Conservation (phyloP, 805 yeast species). For the Scheffersomyces ergatensis region DNA sequence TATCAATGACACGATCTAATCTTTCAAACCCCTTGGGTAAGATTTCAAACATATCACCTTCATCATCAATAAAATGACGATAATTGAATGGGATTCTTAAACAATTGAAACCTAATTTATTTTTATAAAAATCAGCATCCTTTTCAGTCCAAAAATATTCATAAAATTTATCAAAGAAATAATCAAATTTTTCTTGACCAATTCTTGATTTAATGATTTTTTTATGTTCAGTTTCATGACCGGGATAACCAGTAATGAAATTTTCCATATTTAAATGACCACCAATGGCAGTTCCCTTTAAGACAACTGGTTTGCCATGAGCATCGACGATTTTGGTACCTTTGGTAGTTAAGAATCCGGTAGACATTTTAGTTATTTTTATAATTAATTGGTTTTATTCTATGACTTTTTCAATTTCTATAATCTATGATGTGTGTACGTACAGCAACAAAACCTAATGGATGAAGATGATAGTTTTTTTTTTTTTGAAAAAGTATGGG, state of each 20-base stretch:
- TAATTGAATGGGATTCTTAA: constrained; percentile 52
- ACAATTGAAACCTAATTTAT: constrained; percentile 42
- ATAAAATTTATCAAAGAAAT: constrained; percentile 49
- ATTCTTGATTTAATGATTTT: constrained; percentile 34
- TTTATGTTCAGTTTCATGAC: constrained; percentile 52
- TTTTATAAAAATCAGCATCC: constrained; percentile 46
- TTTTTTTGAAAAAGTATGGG: too few species aligned
- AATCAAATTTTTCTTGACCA: constrained; percentile 48
- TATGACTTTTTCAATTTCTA: too few species aligned
- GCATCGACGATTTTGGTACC: constrained; percentile 50
- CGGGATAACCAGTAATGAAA: constrained; percentile 55
- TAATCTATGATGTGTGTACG: too few species aligned
- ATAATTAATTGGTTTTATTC: too few species aligned
- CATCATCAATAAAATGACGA: constrained; percentile 47
- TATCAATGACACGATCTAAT: constrained; percentile 41
- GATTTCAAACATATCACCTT: constrained; percentile 41
- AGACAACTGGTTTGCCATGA: constrained; percentile 35
- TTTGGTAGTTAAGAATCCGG: constrained; percentile 33
- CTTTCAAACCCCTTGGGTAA: constrained; percentile 45
- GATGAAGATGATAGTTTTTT: too few species aligned
- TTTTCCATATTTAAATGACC: constrained; percentile 56
- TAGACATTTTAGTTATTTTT: constrained; percentile 6
- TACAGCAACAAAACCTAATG: too few species aligned
- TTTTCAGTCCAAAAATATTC: constrained; percentile 53
- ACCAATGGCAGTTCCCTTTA: constrained; percentile 49